Conservation (phyloP, 129 eudicot species). For the Flaveria ramosissima region DNA sequence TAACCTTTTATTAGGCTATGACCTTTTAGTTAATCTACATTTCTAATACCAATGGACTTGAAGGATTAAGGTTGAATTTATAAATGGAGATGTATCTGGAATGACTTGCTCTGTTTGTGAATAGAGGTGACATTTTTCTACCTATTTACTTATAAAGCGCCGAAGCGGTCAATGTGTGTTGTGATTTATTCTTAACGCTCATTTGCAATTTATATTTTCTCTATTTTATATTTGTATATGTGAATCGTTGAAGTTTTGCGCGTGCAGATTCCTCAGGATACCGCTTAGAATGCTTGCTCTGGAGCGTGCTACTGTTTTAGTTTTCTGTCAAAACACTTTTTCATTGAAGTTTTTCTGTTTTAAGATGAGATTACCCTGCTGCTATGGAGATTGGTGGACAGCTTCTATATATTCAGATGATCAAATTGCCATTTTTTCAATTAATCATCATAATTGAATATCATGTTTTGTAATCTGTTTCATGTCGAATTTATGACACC, state of each 20-base stretch:
- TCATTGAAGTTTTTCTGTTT: slow-evolving; percentile 18
- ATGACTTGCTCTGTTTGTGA: not conserved
- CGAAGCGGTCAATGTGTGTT: not conserved
- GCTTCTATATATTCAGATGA: slow-evolving; percentile 27
- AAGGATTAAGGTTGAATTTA: not conserved
- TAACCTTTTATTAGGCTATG: not conserved
- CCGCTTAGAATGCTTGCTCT: slow-evolving; percentile 10
- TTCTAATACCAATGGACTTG: not conserved
- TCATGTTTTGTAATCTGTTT: slow-evolving; percentile 20
- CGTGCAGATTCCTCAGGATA: slow-evolving; percentile 10
- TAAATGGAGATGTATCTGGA: not conserved
- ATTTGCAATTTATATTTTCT: not conserved
- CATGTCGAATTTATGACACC: slow-evolving; percentile 25
- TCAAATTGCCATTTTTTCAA: slow-evolving; percentile 2
- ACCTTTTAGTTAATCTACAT: not conserved
- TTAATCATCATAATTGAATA: not conserved
- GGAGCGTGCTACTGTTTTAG: slow-evolving; percentile 23
- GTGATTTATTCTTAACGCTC: not conserved
- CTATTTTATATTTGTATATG: slow-evolving; percentile 3
- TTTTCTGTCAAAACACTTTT: slow-evolving; percentile 12
- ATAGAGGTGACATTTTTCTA: not conserved
- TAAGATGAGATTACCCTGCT: slow-evolving; percentile 1
- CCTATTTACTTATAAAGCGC: not conserved
- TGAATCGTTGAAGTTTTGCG: not conserved
- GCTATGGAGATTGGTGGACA: slow-evolving; percentile 22